Base-by-base conservation (phyloP, 139 green algal species). In the Auxenochlorella protothecoides region DNA sequence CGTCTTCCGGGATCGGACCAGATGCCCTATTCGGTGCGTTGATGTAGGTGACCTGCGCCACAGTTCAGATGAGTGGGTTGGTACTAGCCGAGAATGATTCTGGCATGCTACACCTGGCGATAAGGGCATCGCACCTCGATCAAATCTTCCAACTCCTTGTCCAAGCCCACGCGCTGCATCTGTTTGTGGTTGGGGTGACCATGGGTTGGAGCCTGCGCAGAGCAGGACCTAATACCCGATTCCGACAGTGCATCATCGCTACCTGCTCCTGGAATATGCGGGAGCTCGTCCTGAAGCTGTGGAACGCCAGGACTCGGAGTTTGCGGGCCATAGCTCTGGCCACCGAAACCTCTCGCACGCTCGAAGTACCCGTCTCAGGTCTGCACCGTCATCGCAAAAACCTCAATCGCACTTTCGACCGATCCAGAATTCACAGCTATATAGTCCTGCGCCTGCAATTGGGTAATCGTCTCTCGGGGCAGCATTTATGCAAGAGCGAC, bases 261-360 rank as follows among this genome's bases (percentile, higher is more conserved):
- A 85, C 79, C 75, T 89, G 84, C 27, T 86, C 56, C 54, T 81
- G 16, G 53, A 89, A 89, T 4, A 87, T 89, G 2, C 7, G 51
- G 0, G 53, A 78, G 14, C 70, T 81, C 1, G 84, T 89, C 13
- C 84, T 62, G n/a, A 86, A 89, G 57, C 72, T 83, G 63, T 89
- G 84, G 4, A 87, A 68, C 1, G 78, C 80, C 5, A 89, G 71
- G 0, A 89, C 11, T 3, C 75, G 74, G 12, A 87, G 69, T 68
- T 81, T 82, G 14, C 64, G 15, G 44, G 16, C 11, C 57, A 62
- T 62, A 11, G 57, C 57, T 9, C 57, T 11, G 11, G 57, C 57
- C 9, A 11, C 57, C 57, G 57, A 9, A 62, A 44, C 27, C 27
- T 44, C 27, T 44, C 27, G 27, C 27, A 44, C 27, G 27, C 27